Conservation (phyloP, 2,329 filamentous ascomycete genomes). For the Paraconiothyrium brasiliense region DNA sequence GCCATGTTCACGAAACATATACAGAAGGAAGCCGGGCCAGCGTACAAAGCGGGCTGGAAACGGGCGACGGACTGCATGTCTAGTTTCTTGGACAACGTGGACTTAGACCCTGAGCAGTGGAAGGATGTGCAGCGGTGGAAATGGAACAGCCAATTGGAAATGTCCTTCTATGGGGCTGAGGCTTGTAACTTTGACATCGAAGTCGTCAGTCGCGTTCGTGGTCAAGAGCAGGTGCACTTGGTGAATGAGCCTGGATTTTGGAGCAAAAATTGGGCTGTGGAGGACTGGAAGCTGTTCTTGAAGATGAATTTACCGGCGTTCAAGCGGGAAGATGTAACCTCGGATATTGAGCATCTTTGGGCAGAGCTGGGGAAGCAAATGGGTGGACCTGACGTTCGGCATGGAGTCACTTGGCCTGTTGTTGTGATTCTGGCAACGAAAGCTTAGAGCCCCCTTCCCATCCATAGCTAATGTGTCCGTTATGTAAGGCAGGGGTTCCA, state of each 20-base stretch:
- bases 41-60: slow-evolving; percentile 1
- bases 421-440: slow-evolving; percentile 1
- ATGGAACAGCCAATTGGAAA: not conserved
- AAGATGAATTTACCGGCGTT: slow-evolving; percentile 1
- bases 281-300: slow-evolving; percentile 2
- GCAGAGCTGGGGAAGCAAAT: slow-evolving; percentile 1
- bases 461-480: not conserved
- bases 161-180: not conserved
- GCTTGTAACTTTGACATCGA: slow-evolving; percentile 7
- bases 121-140: slow-evolving; percentile 5
- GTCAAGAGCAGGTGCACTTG: not conserved
- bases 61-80: not conserved
- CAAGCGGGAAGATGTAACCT: not conserved
- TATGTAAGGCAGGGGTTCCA: not conserved
- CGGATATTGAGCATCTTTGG: not conserved
- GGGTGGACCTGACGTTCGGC: not conserved
- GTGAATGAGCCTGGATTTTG: not conserved
- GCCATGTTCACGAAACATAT: not conserved
- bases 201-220: not conserved
- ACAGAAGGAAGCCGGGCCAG: not conserved
- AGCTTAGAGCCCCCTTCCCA: not conserved
- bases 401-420: not conserved
- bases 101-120: not conserved
- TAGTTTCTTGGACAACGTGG: slow-evolving; percentile 7
- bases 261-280: slow-evolving; percentile 1